These are phyloP conservation scores for Phanerodontia chrysosporium DNA, from an alignment of 768 basidiomycete genomes.

Conservation along the genomic window DNA sequence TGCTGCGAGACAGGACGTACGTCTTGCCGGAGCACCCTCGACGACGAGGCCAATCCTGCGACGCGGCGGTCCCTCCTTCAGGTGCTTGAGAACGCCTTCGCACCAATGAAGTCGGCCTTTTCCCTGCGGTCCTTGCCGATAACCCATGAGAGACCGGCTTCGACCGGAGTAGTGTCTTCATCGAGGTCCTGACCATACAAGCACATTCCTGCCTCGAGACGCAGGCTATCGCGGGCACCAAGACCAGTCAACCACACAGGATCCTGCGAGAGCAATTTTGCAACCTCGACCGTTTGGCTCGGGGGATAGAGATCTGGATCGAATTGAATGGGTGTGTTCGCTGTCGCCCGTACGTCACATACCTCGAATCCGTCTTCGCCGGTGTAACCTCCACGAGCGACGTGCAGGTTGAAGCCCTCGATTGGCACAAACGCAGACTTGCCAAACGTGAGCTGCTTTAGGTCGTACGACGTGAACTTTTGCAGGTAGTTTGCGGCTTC, in stretches of 20 bases:
- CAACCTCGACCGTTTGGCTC: slow-evolving; percentile 65
- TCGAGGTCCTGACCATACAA: slow-evolving; percentile 93
- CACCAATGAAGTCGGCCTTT: slow-evolving; percentile 72
- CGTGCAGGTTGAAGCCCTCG: slow-evolving; percentile 75
- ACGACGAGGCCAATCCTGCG: slow-evolving; percentile 81
- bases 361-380: slow-evolving; percentile 99
- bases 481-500: slow-evolving; percentile 80
- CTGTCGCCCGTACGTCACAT: slow-evolving; percentile 4
- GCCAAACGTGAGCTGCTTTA: slow-evolving; percentile 69
- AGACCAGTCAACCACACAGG: slow-evolving; percentile 84
- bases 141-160: slow-evolving; percentile 91
- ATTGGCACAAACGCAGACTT: slow-evolving; percentile 77
- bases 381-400: slow-evolving; percentile 94
- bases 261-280: slow-evolving; percentile 54
- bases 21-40: slow-evolving; percentile 81
- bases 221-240: slow-evolving; percentile 89
- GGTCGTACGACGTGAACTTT: slow-evolving; percentile 66
- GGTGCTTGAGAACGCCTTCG: slow-evolving; percentile 67
- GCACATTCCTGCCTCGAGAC: slow-evolving; percentile 96
- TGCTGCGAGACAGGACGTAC: slow-evolving; percentile 37
- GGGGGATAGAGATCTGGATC: slow-evolving; percentile 85
- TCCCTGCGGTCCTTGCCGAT: slow-evolving; percentile 87
- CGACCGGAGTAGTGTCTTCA: slow-evolving; percentile 81
- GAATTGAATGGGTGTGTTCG: background rate
- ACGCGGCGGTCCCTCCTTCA: slow-evolving; percentile 74